Conservation (phyloP, 2,329 filamentous ascomycete genomes). For the Fusarium napiforme region DNA sequence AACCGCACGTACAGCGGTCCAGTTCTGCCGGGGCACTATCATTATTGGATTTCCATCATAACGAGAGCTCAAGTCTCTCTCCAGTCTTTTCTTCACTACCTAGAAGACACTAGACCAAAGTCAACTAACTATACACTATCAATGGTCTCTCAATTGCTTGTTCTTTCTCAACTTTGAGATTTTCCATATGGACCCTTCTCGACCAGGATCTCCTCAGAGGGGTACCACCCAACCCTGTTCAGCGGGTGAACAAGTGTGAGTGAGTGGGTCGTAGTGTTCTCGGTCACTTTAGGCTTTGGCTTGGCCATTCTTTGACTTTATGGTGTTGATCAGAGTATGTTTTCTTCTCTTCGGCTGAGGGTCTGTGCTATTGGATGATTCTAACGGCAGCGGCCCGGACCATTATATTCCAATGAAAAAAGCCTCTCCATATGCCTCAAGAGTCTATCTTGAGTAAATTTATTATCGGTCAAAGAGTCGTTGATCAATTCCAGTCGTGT, state of each 20-base stretch:
- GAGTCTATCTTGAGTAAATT: neutral
- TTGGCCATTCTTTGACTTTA: neutral
- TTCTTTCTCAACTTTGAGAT: neutral
- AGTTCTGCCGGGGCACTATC: neutral
- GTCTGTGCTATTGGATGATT: conserved; percentile 13
- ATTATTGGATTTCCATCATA: neutral
- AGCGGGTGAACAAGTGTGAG: conserved; percentile 27
- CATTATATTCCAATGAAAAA: conserved; percentile 4
- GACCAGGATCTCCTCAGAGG: conserved; percentile 18
- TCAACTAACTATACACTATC: neutral
- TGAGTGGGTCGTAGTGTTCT: conserved; percentile 23
- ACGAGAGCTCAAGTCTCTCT: neutral
- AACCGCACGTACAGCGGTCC: neutral
- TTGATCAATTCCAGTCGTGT: conserved; percentile 32
- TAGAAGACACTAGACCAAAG: neutral
- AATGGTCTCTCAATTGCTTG: neutral
- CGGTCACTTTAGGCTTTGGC: conserved; percentile 11
- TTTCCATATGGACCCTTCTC: conserved; percentile 3
- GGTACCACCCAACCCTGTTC: conserved; percentile 11
- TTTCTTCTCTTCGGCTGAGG: conserved; percentile 5
- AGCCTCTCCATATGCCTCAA: neutral
- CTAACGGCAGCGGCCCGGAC: conserved; percentile 29
- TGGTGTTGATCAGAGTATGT: conserved; percentile 5
- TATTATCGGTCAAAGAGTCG: neutral
- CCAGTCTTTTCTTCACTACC: neutral